phyloP scores from a whole-genome alignment of 441 rosid species.

The Pelargonium myrrhifolium region DNA sequence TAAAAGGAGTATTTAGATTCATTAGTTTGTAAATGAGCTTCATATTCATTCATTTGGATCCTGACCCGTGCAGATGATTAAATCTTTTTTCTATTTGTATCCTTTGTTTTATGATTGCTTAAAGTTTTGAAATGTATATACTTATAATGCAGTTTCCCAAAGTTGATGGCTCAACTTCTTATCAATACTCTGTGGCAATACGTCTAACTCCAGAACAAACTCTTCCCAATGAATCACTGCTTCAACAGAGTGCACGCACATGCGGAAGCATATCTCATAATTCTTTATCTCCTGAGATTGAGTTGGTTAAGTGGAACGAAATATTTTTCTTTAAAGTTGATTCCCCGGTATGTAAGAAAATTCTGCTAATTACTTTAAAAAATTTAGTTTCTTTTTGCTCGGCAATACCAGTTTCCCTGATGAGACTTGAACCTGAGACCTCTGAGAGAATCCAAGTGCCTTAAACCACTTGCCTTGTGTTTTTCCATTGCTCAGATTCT shows the following conservation, averaged over 20 bases:
- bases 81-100: neutral
- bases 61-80: neutral
- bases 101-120: neutral
- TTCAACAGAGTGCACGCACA: constrained; percentile 87
- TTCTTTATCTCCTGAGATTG: constrained; percentile 43
- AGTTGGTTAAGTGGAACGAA: constrained; percentile 76
- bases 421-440: no score
- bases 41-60: neutral
- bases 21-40: neutral
- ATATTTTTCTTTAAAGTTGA: constrained; percentile 88
- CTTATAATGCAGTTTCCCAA: constrained; percentile 48
- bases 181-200: constrained; percentile 54
- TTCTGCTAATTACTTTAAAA: neutral
- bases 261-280: constrained; percentile 54
- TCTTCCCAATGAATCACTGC: constrained; percentile 39
- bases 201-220: constrained; percentile 50
- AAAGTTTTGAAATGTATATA: neutral
- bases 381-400: no score
- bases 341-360: constrained; percentile 42
- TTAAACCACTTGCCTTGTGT: neutral
- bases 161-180: constrained; percentile 53
- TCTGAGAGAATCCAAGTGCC: no score
- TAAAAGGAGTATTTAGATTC: neutral
- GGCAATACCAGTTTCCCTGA: no score
- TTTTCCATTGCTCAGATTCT: neutral